Evolutionary conservation across 2,329 filamentous ascomycete species (phyloP).

Genomic region (Cladosporium velox): DNA sequence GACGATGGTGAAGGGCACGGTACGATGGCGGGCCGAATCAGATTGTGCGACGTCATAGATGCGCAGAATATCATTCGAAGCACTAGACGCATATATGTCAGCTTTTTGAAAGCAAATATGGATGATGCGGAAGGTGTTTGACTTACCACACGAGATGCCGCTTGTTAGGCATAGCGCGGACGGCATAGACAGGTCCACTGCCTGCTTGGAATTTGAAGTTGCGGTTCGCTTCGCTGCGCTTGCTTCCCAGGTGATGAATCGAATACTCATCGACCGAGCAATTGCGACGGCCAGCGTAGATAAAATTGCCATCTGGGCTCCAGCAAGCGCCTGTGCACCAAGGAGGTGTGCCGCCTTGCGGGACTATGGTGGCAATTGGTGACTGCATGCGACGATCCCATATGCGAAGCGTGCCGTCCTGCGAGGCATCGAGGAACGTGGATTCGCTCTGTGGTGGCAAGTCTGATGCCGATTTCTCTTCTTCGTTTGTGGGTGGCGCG

Average conservation of each 20-base stretch:
- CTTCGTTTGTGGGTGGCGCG: conserved; percentile 39
- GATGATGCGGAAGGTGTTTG: background rate
- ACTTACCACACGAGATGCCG: conserved; percentile 82
- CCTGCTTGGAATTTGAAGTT: conserved; percentile 86
- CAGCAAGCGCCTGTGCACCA: conserved; percentile 99
- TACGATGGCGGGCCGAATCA: conserved; percentile 66
- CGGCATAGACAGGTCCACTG: conserved; percentile 83
- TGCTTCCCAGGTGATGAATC: conserved; percentile 65
- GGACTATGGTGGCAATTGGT: conserved; percentile 77
- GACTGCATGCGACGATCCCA: conserved; percentile 82
- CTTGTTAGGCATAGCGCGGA: conserved; percentile 89
- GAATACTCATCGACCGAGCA: conserved; percentile 93
- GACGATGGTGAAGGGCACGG: conserved; percentile 93
- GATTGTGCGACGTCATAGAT: conserved; percentile 79
- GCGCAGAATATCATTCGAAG: conserved; percentile 88
- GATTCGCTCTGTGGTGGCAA: conserved; percentile 63
- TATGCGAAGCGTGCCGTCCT: conserved; percentile 84
- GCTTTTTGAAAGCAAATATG: background rate
- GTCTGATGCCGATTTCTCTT: conserved; percentile 31
- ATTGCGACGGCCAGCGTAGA: conserved; percentile 90
- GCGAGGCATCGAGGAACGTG: conserved; percentile 84
- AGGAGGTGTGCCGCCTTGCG: conserved; percentile 74
- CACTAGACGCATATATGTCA: conserved; percentile 52
- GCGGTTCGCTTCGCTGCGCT: conserved; percentile 72
- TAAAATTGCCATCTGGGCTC: conserved; percentile 92